A percentile compares a stretch with the other conserved stretches of the same genome.
Conservation (phyloP, 257 asterid species). For the Primulina eburnea region DNA sequence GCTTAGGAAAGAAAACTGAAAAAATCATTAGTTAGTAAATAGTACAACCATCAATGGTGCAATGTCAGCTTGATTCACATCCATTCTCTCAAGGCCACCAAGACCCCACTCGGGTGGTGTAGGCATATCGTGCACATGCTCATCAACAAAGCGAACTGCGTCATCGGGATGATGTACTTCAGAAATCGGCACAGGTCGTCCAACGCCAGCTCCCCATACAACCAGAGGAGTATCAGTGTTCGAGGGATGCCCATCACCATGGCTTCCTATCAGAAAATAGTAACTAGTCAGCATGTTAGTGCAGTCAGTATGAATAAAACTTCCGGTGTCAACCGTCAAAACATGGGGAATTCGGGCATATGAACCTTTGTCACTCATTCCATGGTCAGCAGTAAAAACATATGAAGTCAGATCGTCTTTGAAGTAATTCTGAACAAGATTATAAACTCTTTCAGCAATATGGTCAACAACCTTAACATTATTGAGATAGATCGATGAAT, state of each 20-base stretch:
- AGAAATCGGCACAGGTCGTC: slow-evolving; percentile 49
- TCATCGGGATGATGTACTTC: slow-evolving; percentile 43
- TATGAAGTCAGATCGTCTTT: slow-evolving; percentile 84
- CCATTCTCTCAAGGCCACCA: slow-evolving; percentile 77
- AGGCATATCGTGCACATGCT: slow-evolving; percentile 75
- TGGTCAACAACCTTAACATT: slow-evolving; percentile 94
- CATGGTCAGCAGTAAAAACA: slow-evolving; percentile 96
- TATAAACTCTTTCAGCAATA: slow-evolving; percentile 92
- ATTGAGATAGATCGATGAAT: slow-evolving; percentile 86
- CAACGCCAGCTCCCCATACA: slow-evolving; percentile 94
- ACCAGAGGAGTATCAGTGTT: slow-evolving; percentile 98
- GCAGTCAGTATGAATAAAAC: slow-evolving; percentile 6
- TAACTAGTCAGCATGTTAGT: slow-evolving; percentile 23
- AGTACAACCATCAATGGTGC: slow-evolving; percentile 87
- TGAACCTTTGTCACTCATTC: slow-evolving; percentile 98
- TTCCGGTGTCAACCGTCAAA: slow-evolving; percentile 5
- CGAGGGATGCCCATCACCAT: slow-evolving; percentile 98
- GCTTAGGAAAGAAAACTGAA: slow-evolving; percentile 9
- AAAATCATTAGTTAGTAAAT: slow-evolving; percentile 23
- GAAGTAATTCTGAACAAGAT: slow-evolving; percentile 81
- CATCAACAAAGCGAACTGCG: slow-evolving; percentile 67
- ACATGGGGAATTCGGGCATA: slow-evolving; percentile 9
- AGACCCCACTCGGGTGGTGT: slow-evolving; percentile 98
- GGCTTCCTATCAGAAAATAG: slow-evolving; percentile 64
- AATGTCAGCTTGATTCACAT: slow-evolving; percentile 97